Conservation (phyloP, 345 rosid species). For the Murraya paniculata region DNA sequence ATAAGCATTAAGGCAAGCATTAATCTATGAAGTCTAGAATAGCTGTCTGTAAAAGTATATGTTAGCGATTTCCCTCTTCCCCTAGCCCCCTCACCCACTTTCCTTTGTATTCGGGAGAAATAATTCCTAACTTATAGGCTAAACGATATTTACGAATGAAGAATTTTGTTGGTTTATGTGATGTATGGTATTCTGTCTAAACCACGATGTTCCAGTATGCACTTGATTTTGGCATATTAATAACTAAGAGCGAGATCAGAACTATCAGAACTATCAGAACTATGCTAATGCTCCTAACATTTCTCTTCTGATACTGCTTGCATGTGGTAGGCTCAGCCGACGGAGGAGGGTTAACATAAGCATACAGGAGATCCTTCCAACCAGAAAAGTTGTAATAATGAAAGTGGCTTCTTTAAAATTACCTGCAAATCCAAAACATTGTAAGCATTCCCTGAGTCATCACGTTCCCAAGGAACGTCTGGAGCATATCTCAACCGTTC, state of each 20-base stretch:
- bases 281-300: not conserved
- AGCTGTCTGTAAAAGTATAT: no score
- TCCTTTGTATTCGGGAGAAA: no score
- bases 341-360: not conserved
- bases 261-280: not conserved
- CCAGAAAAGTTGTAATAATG: not conserved
- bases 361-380: not conserved
- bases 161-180: not conserved
- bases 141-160: no score
- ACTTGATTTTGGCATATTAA: not conserved
- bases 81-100: no score
- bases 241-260: not conserved
- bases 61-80: no score
- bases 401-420: not conserved
- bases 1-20: no score
- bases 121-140: no score
- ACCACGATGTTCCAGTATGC: not conserved
- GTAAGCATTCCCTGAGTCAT: conserved; percentile 38
- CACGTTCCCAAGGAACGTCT: conserved; percentile 47
- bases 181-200: not conserved
- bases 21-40: no score
- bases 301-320: not conserved
- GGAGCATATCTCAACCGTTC: conserved; percentile 37
- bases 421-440: conserved; percentile 66
- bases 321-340: not conserved